phyloP scores from a whole-genome alignment of 208 protist species.

The Borovskyia barvae region DNA sequence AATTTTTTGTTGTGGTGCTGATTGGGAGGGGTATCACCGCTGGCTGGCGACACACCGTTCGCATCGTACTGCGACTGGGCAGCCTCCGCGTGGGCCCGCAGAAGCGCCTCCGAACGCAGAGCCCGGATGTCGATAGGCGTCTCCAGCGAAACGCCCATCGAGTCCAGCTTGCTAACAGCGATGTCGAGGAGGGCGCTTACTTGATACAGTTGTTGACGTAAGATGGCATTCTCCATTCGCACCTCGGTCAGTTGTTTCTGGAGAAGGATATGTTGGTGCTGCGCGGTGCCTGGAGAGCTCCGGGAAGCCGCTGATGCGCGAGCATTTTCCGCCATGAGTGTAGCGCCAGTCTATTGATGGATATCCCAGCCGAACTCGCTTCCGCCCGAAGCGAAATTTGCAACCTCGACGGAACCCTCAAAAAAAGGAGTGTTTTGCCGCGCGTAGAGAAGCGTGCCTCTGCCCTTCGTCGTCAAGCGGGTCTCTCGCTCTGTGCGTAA shows the following conservation, averaged over 20 bases:
- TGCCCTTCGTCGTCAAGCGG: background rate
- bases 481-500: background rate
- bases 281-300: constrained; percentile 39
- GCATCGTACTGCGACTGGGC: constrained; percentile 23
- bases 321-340: constrained; percentile 8
- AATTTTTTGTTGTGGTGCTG: constrained; percentile 40
- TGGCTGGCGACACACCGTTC: constrained; percentile 13
- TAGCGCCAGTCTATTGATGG: background rate
- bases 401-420: too few species aligned
- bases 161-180: constrained; percentile 79
- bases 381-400: background rate
- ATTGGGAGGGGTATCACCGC: constrained; percentile 5
- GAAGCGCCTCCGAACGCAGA: constrained; percentile 52
- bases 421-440: too few species aligned
- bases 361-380: background rate
- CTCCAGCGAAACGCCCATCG: constrained; percentile 70
- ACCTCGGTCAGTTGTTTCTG: constrained; percentile 68
- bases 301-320: constrained; percentile 24
- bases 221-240: constrained; percentile 71
- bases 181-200: constrained; percentile 79
- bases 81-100: constrained; percentile 26
- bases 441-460: background rate
- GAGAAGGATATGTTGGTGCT: constrained; percentile 73
- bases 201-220: constrained; percentile 82
- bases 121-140: constrained; percentile 76